Evolutionary conservation across 1,139 yeast species (phyloP).

Genomic region (Citeromyces siamensis): DNA sequence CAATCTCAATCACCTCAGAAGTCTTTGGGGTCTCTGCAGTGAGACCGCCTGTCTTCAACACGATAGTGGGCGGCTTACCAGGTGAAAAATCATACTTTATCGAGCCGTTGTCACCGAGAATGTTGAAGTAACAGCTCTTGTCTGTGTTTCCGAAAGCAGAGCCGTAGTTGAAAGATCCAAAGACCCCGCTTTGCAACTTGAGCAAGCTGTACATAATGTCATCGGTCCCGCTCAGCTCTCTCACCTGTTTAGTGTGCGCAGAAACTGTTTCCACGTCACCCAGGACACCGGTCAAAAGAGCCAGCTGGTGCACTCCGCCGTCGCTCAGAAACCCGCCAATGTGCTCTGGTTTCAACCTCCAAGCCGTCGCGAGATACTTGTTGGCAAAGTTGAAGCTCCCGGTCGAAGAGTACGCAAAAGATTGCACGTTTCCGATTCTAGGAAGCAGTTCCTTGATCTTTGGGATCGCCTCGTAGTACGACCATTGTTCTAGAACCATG

Average conservation of each 20-base stretch:
- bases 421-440: slow-evolving; percentile 62
- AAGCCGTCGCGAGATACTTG: slow-evolving; percentile 58
- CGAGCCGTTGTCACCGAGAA: slow-evolving; percentile 73
- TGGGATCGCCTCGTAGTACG: slow-evolving; percentile 46
- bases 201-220: slow-evolving; percentile 68
- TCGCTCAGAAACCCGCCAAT: slow-evolving; percentile 86
- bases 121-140: slow-evolving; percentile 50
- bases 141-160: slow-evolving; percentile 83
- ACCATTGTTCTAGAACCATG: slow-evolving; percentile 76
- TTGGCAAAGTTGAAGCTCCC: slow-evolving; percentile 61
- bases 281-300: slow-evolving; percentile 69
- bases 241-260: slow-evolving; percentile 65
- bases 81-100: slow-evolving; percentile 52
- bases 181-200: slow-evolving; percentile 39
- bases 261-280: slow-evolving; percentile 61
- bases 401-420: slow-evolving; percentile 70
- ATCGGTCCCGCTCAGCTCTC: slow-evolving; percentile 65
- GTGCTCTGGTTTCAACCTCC: slow-evolving; percentile 88
- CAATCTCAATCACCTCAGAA: slow-evolving; percentile 28
- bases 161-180: slow-evolving; percentile 86
- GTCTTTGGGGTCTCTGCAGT: slow-evolving; percentile 34
- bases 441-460: slow-evolving; percentile 43
- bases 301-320: slow-evolving; percentile 94
- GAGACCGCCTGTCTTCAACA: slow-evolving; percentile 24
- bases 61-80: slow-evolving; percentile 30